These are phyloP conservation scores for Sungouiozyma intestinalis DNA, from an alignment of 805 yeast species.

Conservation along the genomic window DNA sequence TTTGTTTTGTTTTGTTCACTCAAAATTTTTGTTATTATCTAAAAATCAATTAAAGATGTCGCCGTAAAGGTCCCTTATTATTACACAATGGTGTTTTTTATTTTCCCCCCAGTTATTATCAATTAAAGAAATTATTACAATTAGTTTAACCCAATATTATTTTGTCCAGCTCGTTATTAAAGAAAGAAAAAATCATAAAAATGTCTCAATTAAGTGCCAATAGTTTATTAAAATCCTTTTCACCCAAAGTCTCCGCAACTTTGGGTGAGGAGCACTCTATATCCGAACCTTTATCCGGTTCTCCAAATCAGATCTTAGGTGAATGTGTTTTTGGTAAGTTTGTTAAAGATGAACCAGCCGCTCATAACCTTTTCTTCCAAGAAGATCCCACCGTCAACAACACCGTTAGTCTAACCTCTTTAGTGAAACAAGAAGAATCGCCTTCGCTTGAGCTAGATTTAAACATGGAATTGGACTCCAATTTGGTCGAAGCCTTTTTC, in stretches of 20 bases:
- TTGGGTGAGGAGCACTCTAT: not conserved
- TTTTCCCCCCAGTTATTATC: not conserved
- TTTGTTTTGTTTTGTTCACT: conserved; percentile 2
- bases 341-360: conserved; percentile 6
- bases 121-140: conserved; percentile 1
- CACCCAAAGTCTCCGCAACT: not conserved
- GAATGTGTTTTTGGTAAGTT: conserved; percentile 21
- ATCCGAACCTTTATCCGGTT: not conserved
- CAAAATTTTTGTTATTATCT: not conserved
- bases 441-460: conserved; percentile 2
- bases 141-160: conserved; percentile 3
- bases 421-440: conserved; percentile 1
- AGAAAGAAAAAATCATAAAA: conserved; percentile 1
- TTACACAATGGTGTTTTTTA: conserved; percentile 1
- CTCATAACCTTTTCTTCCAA: not conserved
- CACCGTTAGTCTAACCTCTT: not conserved
- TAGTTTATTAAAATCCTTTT: conserved; percentile 6
- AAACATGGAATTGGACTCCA: conserved; percentile 37
- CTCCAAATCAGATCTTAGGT: conserved; percentile 13
- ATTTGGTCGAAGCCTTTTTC: conserved; percentile 50
- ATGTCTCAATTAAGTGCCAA: conserved; percentile 12
- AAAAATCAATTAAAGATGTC: conserved; percentile 1
- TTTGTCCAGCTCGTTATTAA: conserved; percentile 1
- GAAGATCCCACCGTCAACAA: not conserved
- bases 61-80: conserved; percentile 7